Percentiles rank a stretch among this genome's conserved stretches.
Evolutionary conservation across 768 basidiomycete species (phyloP).

Genomic region (Amanita jacksonii): DNA sequence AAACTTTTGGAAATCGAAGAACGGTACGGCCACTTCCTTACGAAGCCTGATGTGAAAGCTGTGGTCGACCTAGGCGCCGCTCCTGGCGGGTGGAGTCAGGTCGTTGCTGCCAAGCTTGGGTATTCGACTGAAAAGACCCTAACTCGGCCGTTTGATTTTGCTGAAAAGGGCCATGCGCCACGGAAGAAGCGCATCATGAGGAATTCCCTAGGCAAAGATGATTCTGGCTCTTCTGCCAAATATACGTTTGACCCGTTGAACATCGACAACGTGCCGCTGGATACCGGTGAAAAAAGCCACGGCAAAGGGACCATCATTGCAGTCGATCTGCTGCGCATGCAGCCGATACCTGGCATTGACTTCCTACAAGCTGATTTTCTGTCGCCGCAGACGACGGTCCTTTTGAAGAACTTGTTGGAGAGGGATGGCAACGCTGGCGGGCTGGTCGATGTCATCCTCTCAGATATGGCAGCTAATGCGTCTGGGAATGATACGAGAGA

Average conservation of each 20-base stretch:
- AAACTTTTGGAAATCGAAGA: constrained; percentile 79
- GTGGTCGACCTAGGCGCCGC: constrained; percentile 89
- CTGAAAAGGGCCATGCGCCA: not conserved
- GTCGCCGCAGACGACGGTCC: constrained; percentile 32
- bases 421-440: constrained; percentile 20
- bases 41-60: constrained; percentile 39
- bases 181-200: not conserved
- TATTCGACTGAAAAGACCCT: constrained; percentile 20
- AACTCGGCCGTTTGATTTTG: not conserved
- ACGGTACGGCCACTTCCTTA: constrained; percentile 42
- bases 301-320: constrained; percentile 43
- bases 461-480: constrained; percentile 85
- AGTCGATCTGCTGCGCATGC: constrained; percentile 71
- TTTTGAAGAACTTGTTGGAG: constrained; percentile 30
- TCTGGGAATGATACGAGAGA: constrained; percentile 65
- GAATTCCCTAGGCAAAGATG: constrained; percentile 3
- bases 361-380: constrained; percentile 77
- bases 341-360: constrained; percentile 62
- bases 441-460: constrained; percentile 73
- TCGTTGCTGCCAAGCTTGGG: constrained; percentile 55
- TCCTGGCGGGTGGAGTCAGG: constrained; percentile 94
- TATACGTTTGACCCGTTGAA: constrained; percentile 6
- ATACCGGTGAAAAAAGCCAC: not conserved
- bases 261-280: constrained; percentile 1
- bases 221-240: not conserved